phyloP scores from a whole-genome alignment of 2,329 filamentous ascomycete species.

The Cadophora gregata region DNA sequence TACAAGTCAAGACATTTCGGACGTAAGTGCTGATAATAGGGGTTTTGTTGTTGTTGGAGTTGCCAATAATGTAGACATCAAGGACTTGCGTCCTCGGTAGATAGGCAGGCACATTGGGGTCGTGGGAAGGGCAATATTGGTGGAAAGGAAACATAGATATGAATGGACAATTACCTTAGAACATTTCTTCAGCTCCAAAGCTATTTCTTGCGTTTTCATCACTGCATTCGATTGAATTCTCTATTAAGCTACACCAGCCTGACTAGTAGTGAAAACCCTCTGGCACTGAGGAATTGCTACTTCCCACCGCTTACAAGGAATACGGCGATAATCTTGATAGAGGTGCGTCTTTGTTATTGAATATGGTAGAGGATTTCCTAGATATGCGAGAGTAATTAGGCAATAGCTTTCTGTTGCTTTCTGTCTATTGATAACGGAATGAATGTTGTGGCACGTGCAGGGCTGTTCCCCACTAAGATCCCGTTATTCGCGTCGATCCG shows the following conservation, averaged over 20 bases:
- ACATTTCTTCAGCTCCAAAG: not conserved
- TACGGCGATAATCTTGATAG: not conserved
- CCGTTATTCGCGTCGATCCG: not conserved
- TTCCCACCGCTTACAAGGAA: not conserved
- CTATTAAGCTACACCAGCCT: not conserved
- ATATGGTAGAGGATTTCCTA: not conserved
- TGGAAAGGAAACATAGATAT: not conserved
- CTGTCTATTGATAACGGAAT: not conserved
- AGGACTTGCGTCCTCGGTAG: not conserved
- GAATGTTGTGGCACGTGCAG: not conserved
- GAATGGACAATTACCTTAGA: not conserved
- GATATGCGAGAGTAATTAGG: not conserved
- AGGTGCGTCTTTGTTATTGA: not conserved
- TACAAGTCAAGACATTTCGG: not conserved
- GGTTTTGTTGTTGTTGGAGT: not conserved
- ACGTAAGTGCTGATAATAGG: not conserved
- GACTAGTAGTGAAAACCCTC: too few relatives aligned
- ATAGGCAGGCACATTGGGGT: not conserved
- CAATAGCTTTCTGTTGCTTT: not conserved
- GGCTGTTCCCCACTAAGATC: not conserved
- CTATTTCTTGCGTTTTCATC: not conserved
- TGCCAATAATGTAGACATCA: constrained; percentile 1
- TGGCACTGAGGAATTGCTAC: too few relatives aligned
- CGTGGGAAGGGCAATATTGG: not conserved
- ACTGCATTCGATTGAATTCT: not conserved